These are phyloP conservation scores for Fistulifera pelliculosa DNA, from an alignment of 108 stramenopile genomes.

Conservation along the genomic window DNA sequence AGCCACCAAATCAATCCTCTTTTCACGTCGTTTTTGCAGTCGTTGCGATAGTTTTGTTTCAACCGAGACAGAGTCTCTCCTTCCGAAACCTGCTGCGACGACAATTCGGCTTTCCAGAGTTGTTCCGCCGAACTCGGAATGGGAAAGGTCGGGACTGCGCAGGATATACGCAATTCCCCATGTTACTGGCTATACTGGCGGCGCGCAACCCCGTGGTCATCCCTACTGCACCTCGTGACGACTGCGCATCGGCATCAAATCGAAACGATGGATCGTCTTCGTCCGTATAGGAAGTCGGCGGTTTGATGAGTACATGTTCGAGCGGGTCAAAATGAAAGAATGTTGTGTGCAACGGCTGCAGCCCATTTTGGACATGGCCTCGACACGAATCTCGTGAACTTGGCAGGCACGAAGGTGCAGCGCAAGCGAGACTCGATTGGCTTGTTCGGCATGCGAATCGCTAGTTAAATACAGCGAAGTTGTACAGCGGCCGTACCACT, in stretches of 20 bases:
- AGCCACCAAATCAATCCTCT: conserved; percentile 29
- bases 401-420: conserved; percentile 39
- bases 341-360: conserved; percentile 3
- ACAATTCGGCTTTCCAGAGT: conserved; percentile 14
- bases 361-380: conserved; percentile 4
- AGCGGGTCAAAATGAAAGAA: conserved; percentile 39
- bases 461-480: conserved; percentile 20
- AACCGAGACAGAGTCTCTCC: conserved; percentile 3
- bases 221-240: conserved; percentile 52
- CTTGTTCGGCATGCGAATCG: conserved; percentile 1
- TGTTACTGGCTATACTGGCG: conserved; percentile 62
- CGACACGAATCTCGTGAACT: conserved; percentile 29
- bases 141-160: conserved; percentile 5
- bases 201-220: conserved; percentile 64
- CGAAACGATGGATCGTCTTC: conserved; percentile 10
- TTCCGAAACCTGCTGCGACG: not conserved
- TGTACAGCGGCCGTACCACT: conserved; percentile 26
- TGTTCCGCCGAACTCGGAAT: not conserved
- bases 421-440: conserved; percentile 11
- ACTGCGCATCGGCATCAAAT: conserved; percentile 75
- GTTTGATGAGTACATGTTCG: conserved; percentile 35
- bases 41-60: conserved; percentile 19
- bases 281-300: conserved; percentile 24
- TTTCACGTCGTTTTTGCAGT: conserved; percentile 20
- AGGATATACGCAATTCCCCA: conserved; percentile 63